phyloP scores from a whole-genome alignment of 2,329 filamentous ascomycete species.

The Biscogniauxia sp. region DNA sequence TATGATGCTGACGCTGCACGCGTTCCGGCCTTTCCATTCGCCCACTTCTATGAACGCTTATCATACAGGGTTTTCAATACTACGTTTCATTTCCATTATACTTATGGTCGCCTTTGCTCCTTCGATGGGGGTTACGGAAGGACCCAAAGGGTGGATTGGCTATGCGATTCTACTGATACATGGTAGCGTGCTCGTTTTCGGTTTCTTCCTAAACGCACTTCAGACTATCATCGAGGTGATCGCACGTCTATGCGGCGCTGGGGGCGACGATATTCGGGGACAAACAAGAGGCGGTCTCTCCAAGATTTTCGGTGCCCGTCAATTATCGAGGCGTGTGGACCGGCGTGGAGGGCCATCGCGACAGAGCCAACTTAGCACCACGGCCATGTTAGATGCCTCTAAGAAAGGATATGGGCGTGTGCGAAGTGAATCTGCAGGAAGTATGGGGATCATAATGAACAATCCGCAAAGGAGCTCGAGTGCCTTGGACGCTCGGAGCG shows the following conservation, averaged over 20 bases:
- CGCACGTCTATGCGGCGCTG: conserved; percentile 78
- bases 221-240: conserved; percentile 89
- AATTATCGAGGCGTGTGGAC: conserved; percentile 74
- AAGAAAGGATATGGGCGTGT: conserved; percentile 61
- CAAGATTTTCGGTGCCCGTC: conserved; percentile 89
- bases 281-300: conserved; percentile 78
- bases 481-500: conserved; percentile 49
- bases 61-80: conserved; percentile 76
- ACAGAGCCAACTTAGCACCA: conserved; percentile 78
- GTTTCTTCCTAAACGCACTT: conserved; percentile 88
- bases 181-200: conserved; percentile 79
- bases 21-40: conserved; percentile 85
- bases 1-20: conserved; percentile 79
- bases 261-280: conserved; percentile 68
- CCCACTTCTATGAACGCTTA: conserved; percentile 98
- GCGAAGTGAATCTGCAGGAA: conserved; percentile 61
- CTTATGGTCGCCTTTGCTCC: conserved; percentile 83
- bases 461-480: conserved; percentile 53
- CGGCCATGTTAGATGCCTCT: conserved; percentile 71
- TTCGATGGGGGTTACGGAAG: conserved; percentile 73
- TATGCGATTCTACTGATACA: conserved; percentile 89
- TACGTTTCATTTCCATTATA: conserved; percentile 74
- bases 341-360: conserved; percentile 61
- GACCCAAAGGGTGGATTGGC: conserved; percentile 88
- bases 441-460: conserved; percentile 49